Conservation (phyloP, 495 filamentous ascomycete genomes). For the Evansstolkia leycettana region DNA sequence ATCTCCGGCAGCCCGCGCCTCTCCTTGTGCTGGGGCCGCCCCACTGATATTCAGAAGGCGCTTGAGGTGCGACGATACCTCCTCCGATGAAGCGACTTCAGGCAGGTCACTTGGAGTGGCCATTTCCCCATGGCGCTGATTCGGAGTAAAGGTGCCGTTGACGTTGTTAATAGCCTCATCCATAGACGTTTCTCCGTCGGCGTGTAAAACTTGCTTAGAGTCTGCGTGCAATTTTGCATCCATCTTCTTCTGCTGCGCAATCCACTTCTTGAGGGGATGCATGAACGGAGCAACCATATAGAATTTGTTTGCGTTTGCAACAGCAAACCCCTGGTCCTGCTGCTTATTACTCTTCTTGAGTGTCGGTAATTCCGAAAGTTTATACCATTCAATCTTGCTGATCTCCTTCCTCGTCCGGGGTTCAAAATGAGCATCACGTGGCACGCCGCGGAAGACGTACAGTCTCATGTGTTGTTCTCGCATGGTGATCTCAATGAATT, state of each 20-base stretch:
- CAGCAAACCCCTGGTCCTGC: slow-evolving; percentile 37
- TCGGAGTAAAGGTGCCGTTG: slow-evolving; percentile 7
- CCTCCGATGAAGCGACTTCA: slow-evolving; percentile 24
- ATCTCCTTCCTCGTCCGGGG: slow-evolving; percentile 93
- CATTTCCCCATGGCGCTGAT: slow-evolving; percentile 8
- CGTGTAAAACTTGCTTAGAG: slow-evolving; percentile 7
- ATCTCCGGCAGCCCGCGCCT: slow-evolving; percentile 4
- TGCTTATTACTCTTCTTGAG: slow-evolving; percentile 54
- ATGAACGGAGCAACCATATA: slow-evolving; percentile 97
- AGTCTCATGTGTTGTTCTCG: slow-evolving; percentile 83
- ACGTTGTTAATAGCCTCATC: slow-evolving; percentile 17
- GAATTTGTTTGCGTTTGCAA: slow-evolving; percentile 68
- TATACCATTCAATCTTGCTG: slow-evolving; percentile 90
- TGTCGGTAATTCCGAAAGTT: slow-evolving; percentile 73
- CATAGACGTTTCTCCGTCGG: slow-evolving; percentile 24
- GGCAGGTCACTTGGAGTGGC: slow-evolving; percentile 28
- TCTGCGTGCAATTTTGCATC: slow-evolving; percentile 30
- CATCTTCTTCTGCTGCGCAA: slow-evolving; percentile 62
- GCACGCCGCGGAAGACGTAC: slow-evolving; percentile 80
- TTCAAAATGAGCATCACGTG: slow-evolving; percentile 74
- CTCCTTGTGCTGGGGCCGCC: slow-evolving; percentile 5
- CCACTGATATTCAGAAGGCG: slow-evolving; percentile 50
- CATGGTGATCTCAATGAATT: slow-evolving; percentile 78
- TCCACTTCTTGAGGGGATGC: slow-evolving; percentile 79
- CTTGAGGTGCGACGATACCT: slow-evolving; percentile 51